Evolutionary conservation across 371 early-diverging fungal genomes (phyloP).

Genomic region (Homolaphlyctis polyrhiza): DNA sequence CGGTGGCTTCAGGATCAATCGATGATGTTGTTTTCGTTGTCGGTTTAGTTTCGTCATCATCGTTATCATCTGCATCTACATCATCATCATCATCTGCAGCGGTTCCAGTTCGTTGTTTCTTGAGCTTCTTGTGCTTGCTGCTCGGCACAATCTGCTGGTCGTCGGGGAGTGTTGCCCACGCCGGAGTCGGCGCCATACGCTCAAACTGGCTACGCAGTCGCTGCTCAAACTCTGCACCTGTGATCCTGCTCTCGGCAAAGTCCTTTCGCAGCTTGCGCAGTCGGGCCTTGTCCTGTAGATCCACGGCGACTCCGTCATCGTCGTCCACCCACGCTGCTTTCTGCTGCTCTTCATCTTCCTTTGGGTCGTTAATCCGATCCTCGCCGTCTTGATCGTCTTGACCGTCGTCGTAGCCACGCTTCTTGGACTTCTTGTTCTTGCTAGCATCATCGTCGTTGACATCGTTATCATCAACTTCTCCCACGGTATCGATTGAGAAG

Average conservation of each 20-base stretch:
- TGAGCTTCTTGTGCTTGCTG: too few species aligned
- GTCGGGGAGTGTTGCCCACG: slow-evolving; percentile 62
- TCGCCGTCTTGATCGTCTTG: slow-evolving; percentile 20
- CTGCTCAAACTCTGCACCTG: slow-evolving; percentile 73
- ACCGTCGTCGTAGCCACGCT: slow-evolving; percentile 12
- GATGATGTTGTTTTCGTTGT: neutral
- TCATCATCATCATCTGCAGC: neutral
- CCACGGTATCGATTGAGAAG: neutral
- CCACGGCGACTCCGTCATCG: slow-evolving; percentile 41
- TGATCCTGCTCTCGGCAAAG: slow-evolving; percentile 67
- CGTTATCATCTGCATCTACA: neutral
- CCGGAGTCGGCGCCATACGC: slow-evolving; percentile 81
- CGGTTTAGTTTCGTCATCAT: neutral
- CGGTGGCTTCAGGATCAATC: neutral
- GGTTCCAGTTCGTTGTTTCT: neutral
- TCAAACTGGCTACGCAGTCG: slow-evolving; percentile 78
- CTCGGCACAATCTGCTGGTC: slow-evolving; percentile 12
- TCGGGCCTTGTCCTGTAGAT: slow-evolving; percentile 57
- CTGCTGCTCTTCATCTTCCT: slow-evolving; percentile 13
- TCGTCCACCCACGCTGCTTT: slow-evolving; percentile 28
- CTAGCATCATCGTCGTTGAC: neutral
- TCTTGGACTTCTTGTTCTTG: slow-evolving; percentile 17
- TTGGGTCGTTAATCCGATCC: slow-evolving; percentile 8
- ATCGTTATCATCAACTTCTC: neutral
- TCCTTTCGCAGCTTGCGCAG: slow-evolving; percentile 71